phyloP scores from a whole-genome alignment of 2,329 filamentous ascomycete genomes.

The Pseudofabraea citricarpa region DNA sequence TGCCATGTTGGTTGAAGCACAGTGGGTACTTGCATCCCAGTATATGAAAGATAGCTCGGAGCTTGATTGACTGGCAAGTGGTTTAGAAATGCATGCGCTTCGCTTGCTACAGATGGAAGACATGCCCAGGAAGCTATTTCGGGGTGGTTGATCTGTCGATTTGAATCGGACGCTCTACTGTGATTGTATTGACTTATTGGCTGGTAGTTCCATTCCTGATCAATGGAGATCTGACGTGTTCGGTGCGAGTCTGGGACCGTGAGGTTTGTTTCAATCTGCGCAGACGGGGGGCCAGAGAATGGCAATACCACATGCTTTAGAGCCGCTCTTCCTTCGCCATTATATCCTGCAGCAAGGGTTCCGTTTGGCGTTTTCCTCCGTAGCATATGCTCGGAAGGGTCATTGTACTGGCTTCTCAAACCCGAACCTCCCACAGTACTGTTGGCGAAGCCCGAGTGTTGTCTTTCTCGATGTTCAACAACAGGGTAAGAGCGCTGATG shows the following conservation, averaged over 20 bases:
- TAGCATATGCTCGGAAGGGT: conserved; percentile 66
- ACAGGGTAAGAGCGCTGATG: conserved; percentile 23
- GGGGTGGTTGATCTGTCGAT: conserved; percentile 6
- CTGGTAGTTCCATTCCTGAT: conserved; percentile 22
- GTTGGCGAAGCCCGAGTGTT: conserved; percentile 10
- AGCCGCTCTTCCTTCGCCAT: conserved; percentile 70
- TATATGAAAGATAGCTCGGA: conserved; percentile 25
- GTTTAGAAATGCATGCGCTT: conserved; percentile 17
- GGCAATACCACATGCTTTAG: conserved; percentile 80
- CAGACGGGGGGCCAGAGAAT: conserved; percentile 29
- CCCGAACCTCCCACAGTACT: conserved; percentile 8
- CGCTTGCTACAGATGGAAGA: conserved; percentile 15
- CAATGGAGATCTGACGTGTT: conserved; percentile 14
- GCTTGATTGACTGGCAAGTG: conserved; percentile 19
- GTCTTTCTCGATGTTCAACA: conserved; percentile 14
- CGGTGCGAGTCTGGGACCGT: conserved; percentile 9
- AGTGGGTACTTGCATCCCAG: conserved; percentile 46
- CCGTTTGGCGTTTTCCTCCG: conserved; percentile 91
- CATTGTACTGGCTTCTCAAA: conserved; percentile 20
- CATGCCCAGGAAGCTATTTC: conserved; percentile 17
- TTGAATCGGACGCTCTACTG: conserved; percentile 4
- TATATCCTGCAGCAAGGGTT: conserved; percentile 87
- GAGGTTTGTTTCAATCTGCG: conserved; percentile 8
- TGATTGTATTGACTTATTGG: conserved; percentile 10
- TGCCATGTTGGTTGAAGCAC: conserved; percentile 55